Percentiles rank a stretch among this genome's conserved stretches.
These are phyloP conservation scores for Mortierella sp. DNA, from an alignment of 371 early-diverging fungal species.

Conservation along the genomic window DNA sequence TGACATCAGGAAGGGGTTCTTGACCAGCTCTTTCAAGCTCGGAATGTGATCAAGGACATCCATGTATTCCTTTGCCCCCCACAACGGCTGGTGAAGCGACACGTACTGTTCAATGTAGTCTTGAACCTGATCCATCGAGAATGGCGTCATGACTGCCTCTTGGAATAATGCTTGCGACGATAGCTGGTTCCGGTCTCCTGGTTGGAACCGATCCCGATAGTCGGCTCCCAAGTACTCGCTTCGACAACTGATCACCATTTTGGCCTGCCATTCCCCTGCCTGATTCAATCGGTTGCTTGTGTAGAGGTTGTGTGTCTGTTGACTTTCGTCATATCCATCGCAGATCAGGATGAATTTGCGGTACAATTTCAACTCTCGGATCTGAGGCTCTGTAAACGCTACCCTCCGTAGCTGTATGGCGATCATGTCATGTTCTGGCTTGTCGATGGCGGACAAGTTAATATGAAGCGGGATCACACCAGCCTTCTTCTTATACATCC, in stretches of 20 bases:
- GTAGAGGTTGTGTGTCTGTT: slow-evolving; percentile 1
- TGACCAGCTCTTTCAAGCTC: slow-evolving; percentile 11
- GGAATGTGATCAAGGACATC: neutral
- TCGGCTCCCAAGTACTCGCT: neutral
- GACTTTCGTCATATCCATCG: slow-evolving; percentile 22
- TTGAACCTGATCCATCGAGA: slow-evolving; percentile 7
- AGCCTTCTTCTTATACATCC: neutral
- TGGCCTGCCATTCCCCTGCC: neutral
- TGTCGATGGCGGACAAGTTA: slow-evolving; percentile 11
- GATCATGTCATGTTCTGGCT: slow-evolving; percentile 8
- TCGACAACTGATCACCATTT: slow-evolving; percentile 22
- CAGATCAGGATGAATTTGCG: slow-evolving; percentile 10
- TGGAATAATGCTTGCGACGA: neutral
- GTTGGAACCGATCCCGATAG: slow-evolving; percentile 14
- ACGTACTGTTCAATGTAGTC: slow-evolving; percentile 4
- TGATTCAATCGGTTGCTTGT: slow-evolving; percentile 3
- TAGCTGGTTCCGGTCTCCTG: neutral
- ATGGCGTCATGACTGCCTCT: slow-evolving; percentile 11
- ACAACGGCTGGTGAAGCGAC: neutral
- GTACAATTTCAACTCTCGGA: slow-evolving; percentile 1
- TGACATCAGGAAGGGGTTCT: slow-evolving; percentile 13
- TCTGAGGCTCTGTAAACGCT: slow-evolving; percentile 1
- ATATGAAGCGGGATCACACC: slow-evolving; percentile 17
- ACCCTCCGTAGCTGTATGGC: neutral
- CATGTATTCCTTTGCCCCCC: slow-evolving; percentile 5